Evolutionary conservation across 192 early-diverging fungal genomes (phyloP).

Genomic region (Bifiguratus adelaidae): DNA sequence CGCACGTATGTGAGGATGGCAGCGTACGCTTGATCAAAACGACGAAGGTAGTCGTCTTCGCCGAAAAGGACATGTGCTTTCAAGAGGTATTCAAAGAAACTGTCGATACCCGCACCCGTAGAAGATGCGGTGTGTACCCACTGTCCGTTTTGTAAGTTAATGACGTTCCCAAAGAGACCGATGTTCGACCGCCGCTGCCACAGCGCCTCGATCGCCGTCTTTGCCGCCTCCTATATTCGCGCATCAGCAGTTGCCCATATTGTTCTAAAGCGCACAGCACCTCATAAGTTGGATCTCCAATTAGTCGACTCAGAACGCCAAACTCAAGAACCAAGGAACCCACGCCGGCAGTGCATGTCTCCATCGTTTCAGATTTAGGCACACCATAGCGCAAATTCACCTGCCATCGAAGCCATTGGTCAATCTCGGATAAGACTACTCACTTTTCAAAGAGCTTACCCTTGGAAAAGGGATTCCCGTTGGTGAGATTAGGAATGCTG

Average conservation of each 20-base stretch:
- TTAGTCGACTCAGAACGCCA: conserved; percentile 79
- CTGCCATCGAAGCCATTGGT: conserved; percentile 1
- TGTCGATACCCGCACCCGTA: conserved; percentile 87
- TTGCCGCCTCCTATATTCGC: conserved; percentile 35
- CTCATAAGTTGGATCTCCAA: conserved; percentile 72
- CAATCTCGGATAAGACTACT: not conserved
- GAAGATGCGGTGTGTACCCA: conserved; percentile 67
- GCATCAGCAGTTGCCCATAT: not conserved
- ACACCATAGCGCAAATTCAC: conserved; percentile 73
- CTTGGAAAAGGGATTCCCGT: conserved; percentile 78
- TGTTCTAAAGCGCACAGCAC: conserved; percentile 13
- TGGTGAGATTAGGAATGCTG: conserved; percentile 75
- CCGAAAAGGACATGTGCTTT: conserved; percentile 88
- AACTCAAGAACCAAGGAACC: conserved; percentile 91
- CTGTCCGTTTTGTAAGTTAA: conserved; percentile 54
- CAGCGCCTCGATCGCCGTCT: conserved; percentile 56
- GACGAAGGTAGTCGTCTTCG: conserved; percentile 58
- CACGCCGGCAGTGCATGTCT: conserved; percentile 81
- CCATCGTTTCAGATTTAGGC: conserved; percentile 45
- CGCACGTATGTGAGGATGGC: conserved; percentile 51
- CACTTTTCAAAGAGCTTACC: conserved; percentile 20
- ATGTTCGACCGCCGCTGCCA: conserved; percentile 69
- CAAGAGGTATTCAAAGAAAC: conserved; percentile 85
- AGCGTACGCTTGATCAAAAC: conserved; percentile 67
- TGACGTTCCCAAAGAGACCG: conserved; percentile 76